Percentiles rank a stretch among this genome's conserved stretches.
Evolutionary conservation across 768 basidiomycete species (phyloP).

Genomic region (Pleurotus cornucopiae): DNA sequence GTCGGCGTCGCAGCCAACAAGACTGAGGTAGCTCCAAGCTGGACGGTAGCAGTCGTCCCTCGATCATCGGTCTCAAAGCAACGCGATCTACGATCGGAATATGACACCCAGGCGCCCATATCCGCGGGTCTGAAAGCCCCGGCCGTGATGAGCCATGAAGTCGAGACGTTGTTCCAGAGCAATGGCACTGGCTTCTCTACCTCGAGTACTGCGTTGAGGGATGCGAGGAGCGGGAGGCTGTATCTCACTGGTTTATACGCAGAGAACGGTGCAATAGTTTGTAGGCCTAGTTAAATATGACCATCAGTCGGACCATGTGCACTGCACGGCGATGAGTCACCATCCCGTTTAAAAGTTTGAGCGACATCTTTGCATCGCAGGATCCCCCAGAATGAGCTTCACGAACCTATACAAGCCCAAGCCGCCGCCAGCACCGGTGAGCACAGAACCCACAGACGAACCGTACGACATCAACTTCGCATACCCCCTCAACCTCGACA

Average conservation of each 20-base stretch:
- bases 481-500: conserved; percentile 28
- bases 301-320: too few species aligned
- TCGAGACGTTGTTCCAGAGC: conserved; percentile 73
- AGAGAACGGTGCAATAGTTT: conserved; percentile 49
- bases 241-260: conserved; percentile 59
- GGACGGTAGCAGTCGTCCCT: conserved; percentile 47
- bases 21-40: conserved; percentile 45
- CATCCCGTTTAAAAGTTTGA: too few species aligned
- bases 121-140: conserved; percentile 40
- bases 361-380: too few species aligned
- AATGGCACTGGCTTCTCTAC: conserved; percentile 57
- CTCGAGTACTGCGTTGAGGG: conserved; percentile 49
- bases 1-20: conserved; percentile 39
- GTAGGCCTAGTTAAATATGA: conserved; percentile 16
- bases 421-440: neutral
- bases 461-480: conserved; percentile 36
- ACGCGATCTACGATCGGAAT: conserved; percentile 12
- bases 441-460: conserved; percentile 5
- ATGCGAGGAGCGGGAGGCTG: conserved; percentile 41
- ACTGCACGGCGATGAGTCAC: too few species aligned
- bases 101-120: conserved; percentile 43
- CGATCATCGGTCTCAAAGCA: conserved; percentile 3
- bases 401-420: conserved; percentile 3
- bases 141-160: conserved; percentile 28
- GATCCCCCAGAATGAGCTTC: neutral